A percentile compares a stretch with the other conserved stretches of the same genome.
Evolutionary conservation across 805 yeast species (phyloP).

Genomic region (Hagleromyces aurorensis): DNA sequence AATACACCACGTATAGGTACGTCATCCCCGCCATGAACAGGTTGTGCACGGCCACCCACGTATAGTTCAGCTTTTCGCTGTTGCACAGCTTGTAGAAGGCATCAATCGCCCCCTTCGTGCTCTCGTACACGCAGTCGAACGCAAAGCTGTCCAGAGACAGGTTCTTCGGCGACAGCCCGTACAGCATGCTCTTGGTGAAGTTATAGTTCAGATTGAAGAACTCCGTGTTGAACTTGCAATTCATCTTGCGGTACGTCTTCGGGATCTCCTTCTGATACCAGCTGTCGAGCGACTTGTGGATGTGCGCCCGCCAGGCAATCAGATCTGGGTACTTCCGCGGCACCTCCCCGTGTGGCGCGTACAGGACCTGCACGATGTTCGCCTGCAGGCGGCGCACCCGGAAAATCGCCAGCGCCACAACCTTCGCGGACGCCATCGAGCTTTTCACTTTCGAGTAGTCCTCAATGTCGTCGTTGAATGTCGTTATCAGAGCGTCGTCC

Average conservation of each 20-base stretch:
- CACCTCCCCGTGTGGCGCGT: slow-evolving; percentile 56
- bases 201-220: slow-evolving; percentile 70
- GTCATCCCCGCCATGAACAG: slow-evolving; percentile 86
- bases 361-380: slow-evolving; percentile 62
- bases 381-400: slow-evolving; percentile 67
- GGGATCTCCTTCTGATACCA: slow-evolving; percentile 58
- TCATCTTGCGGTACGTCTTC: slow-evolving; percentile 48
- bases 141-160: slow-evolving; percentile 47
- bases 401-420: slow-evolving; percentile 59
- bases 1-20: slow-evolving; percentile 67
- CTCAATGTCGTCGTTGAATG: slow-evolving; percentile 26
- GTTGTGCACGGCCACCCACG: slow-evolving; percentile 91
- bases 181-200: slow-evolving; percentile 62
- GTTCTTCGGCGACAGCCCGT: slow-evolving; percentile 72
- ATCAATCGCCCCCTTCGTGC: slow-evolving; percentile 59
- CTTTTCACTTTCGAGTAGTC: slow-evolving; percentile 36
- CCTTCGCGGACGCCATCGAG: slow-evolving; percentile 54
- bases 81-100: slow-evolving; percentile 52
- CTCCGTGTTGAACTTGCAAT: slow-evolving; percentile 64
- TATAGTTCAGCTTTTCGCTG: slow-evolving; percentile 62
- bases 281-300: slow-evolving; percentile 42
- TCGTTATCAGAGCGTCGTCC: slow-evolving; percentile 60
- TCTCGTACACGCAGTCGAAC: slow-evolving; percentile 46
- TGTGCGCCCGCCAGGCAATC: slow-evolving; percentile 55
- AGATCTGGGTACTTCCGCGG: slow-evolving; percentile 53